Conservation (phyloP, 2,329 filamentous ascomycete genomes). For the Trichoderma oligosporum region DNA sequence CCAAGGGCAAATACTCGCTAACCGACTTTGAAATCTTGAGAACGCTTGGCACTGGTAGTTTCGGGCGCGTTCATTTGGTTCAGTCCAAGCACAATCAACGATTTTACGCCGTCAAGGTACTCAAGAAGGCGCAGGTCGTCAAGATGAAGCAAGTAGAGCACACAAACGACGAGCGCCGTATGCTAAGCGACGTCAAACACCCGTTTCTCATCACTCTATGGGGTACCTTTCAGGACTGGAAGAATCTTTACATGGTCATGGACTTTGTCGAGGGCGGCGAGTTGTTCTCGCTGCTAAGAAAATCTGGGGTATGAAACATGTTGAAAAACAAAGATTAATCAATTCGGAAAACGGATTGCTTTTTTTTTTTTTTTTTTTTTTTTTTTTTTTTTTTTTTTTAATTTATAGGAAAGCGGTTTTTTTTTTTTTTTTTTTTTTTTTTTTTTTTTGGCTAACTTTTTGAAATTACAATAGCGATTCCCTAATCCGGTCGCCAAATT, state of each 20-base stretch:
- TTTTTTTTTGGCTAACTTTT: neutral
- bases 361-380: neutral
- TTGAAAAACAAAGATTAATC: conserved; percentile 32
- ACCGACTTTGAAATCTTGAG: conserved; percentile 84
- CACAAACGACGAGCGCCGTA: conserved; percentile 94
- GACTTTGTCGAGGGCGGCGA: conserved; percentile 99
- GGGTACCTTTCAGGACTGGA: conserved; percentile 95
- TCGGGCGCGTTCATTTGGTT: conserved; percentile 92
- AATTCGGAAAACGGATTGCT: neutral
- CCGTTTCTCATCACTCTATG: conserved; percentile 96
- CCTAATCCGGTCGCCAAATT: conserved; percentile 99
- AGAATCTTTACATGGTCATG: conserved; percentile 99
- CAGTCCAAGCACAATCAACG: conserved; percentile 98
- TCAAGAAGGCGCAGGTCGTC: conserved; percentile 97
- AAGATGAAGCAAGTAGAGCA: conserved; percentile 99
- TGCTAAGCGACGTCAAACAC: conserved; percentile 96
- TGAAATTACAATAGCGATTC: conserved; percentile 64
- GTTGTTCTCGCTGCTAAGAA: conserved; percentile 89
- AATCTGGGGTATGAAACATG: conserved; percentile 77
- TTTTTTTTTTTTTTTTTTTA: neutral
- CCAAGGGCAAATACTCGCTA: conserved; percentile 96
- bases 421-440: neutral
- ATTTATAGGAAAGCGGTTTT: no score
- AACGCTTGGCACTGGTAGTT: conserved; percentile 93
- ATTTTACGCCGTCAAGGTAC: conserved; percentile 96